Conservation (phyloP, 208 protist species). For the Trypanosoma platydactyli region DNA sequence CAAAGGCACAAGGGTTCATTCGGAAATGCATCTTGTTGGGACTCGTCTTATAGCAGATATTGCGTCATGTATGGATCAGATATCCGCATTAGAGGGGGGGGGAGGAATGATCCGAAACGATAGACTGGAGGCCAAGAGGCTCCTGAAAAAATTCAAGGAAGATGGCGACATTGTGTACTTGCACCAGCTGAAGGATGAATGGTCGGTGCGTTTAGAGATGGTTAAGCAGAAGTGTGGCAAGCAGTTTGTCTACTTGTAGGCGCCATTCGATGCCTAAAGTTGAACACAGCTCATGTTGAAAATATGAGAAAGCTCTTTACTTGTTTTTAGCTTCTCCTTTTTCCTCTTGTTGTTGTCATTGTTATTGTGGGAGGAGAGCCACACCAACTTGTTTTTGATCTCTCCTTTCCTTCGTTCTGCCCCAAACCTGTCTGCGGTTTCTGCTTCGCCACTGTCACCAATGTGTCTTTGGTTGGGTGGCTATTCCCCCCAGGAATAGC, state of each 20-base stretch:
- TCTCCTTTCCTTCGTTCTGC: too few species aligned
- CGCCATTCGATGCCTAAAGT: slow-evolving; percentile 2
- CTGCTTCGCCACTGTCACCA: too few species aligned
- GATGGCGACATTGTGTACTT: slow-evolving; percentile 53
- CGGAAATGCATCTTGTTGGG: slow-evolving; percentile 44
- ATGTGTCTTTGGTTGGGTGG: too few species aligned
- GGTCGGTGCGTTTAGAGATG: slow-evolving; percentile 37
- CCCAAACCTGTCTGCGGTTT: too few species aligned
- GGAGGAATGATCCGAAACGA: slow-evolving; percentile 43
- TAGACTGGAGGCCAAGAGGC: slow-evolving; percentile 39
- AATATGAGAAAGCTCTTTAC: neutral
- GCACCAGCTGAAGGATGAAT: slow-evolving; percentile 44
- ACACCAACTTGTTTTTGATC: neutral
- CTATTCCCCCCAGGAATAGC: too few species aligned
- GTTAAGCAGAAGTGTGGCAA: slow-evolving; percentile 36
- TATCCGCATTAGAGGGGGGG: slow-evolving; percentile 37
- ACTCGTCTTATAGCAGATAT: slow-evolving; percentile 49
- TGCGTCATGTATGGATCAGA: slow-evolving; percentile 53
- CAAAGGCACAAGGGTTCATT: slow-evolving; percentile 6
- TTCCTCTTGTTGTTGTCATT: neutral
- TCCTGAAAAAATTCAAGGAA: slow-evolving; percentile 45
- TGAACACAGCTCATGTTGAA: too few species aligned
- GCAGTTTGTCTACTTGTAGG: slow-evolving; percentile 19
- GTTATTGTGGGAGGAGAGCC: too few species aligned
- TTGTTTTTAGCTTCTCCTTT: neutral